These are phyloP conservation scores for Naganishia vaughanmartiniae DNA, from an alignment of 768 basidiomycete species.

Conservation along the genomic window DNA sequence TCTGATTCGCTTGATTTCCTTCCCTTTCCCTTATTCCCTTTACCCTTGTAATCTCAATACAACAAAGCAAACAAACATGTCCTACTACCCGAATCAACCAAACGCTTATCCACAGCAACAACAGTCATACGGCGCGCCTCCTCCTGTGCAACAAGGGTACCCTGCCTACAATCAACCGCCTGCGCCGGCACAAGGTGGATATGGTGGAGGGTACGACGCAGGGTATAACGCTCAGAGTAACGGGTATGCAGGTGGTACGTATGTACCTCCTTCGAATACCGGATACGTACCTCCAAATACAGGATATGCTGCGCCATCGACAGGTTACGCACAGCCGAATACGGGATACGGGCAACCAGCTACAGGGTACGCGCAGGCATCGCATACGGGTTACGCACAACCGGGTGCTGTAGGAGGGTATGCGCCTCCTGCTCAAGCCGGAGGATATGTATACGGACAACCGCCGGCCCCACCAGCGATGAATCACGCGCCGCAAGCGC, in stretches of 20 bases:
- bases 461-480: neutral
- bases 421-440: neutral
- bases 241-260: neutral
- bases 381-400: neutral
- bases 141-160: neutral
- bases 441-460: neutral
- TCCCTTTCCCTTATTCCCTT: too few species aligned
- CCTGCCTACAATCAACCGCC: neutral
- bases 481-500: neutral
- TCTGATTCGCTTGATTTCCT: too few species aligned
- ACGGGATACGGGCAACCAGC: neutral
- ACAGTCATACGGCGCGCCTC: too few species aligned
- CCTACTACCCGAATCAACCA: neutral
- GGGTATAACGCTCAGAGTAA: neutral
- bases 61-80: neutral
- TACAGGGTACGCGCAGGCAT: neutral
- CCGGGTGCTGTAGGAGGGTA: neutral
- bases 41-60: too few species aligned
- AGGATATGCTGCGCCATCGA: neutral
- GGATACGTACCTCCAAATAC: neutral
- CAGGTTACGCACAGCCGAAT: neutral
- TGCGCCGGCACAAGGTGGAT: too few species aligned
- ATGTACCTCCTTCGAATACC: neutral
- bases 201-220: neutral
- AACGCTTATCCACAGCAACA: neutral